Percentiles rank a stretch among this genome's conserved stretches.
Conservation (phyloP, 768 basidiomycete species). For the Cystofilobasidium ferigula region DNA sequence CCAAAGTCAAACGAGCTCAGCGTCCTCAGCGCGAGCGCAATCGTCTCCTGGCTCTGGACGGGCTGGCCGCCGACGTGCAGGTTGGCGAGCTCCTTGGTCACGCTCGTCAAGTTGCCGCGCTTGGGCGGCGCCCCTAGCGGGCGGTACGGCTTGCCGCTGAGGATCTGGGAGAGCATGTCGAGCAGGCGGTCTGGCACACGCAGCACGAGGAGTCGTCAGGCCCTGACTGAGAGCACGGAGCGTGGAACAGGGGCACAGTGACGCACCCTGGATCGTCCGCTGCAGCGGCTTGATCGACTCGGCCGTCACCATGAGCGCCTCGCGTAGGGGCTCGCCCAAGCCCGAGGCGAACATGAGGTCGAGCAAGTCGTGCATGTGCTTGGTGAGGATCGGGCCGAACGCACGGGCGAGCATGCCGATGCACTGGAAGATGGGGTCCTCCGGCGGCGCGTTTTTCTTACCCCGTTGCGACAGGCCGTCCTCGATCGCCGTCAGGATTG, state of each 20-base stretch:
- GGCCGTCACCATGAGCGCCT: constrained; percentile 72
- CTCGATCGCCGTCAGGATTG: constrained; percentile 80
- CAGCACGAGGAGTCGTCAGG: not conserved
- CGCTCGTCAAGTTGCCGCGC: constrained; percentile 11
- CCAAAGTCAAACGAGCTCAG: constrained; percentile 89
- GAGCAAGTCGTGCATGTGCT: constrained; percentile 87
- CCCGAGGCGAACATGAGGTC: constrained; percentile 94
- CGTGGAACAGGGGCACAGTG: not conserved
- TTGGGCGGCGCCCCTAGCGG: constrained; percentile 73
- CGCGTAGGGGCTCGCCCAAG: constrained; percentile 72
- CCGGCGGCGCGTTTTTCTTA: constrained; percentile 78
- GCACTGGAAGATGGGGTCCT: constrained; percentile 95
- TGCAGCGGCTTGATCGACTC: constrained; percentile 76
- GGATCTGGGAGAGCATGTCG: constrained; percentile 65
- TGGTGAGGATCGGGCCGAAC: constrained; percentile 90
- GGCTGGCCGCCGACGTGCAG: not conserved
- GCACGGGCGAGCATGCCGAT: constrained; percentile 90
- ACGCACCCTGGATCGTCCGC: constrained; percentile 76
- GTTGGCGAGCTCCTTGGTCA: not conserved
- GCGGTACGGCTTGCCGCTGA: constrained; percentile 75
- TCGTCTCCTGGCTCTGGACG: constrained; percentile 34
- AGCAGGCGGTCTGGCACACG: constrained; percentile 70
- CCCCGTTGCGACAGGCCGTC: constrained; percentile 75
- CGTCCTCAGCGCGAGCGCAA: constrained; percentile 73
- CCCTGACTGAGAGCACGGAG: not conserved